Conservation (phyloP, 164 flowering plant species). For the Piper longum region DNA sequence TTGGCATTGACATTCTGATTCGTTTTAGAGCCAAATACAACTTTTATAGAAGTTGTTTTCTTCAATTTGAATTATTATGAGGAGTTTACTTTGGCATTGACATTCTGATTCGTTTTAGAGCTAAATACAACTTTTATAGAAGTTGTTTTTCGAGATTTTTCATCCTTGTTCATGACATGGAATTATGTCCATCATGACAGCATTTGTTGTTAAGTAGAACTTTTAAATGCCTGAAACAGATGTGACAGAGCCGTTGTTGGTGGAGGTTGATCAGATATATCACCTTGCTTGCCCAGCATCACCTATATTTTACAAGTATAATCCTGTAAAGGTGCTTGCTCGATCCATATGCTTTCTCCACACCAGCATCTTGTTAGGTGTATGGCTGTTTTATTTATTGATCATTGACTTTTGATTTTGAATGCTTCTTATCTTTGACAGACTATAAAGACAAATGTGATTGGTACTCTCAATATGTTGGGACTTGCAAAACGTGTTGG, state of each 20-base stretch:
- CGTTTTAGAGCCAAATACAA: too few species aligned
- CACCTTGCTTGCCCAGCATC: slow-evolving; percentile 98
- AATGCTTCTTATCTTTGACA: slow-evolving; percentile 14
- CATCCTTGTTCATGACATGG: not conserved
- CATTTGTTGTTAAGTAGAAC: too few species aligned
- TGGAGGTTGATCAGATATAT: slow-evolving; percentile 93
- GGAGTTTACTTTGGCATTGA: too few species aligned
- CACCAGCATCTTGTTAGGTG: not conserved
- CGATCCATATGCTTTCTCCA: not conserved
- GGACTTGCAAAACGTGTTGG: slow-evolving; percentile 99
- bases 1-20: too few species aligned
- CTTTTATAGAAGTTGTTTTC: too few species aligned
- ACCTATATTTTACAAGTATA: slow-evolving; percentile 85
- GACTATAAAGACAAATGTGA: slow-evolving; percentile 94
- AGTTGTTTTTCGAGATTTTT: too few species aligned
- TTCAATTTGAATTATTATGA: too few species aligned
- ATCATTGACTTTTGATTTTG: not conserved
- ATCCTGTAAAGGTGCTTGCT: slow-evolving; percentile 61
- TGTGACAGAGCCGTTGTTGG: slow-evolving; percentile 73
- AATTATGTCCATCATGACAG: not conserved
- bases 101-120: too few species aligned
- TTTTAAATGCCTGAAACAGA: slow-evolving; percentile 19
- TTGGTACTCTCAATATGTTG: slow-evolving; percentile 94
- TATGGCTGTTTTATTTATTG: not conserved
- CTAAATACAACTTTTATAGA: too few species aligned